These are phyloP conservation scores for Fomitopsis betulina DNA, from an alignment of 1,284 basidiomycete genomes.

Conservation along the genomic window DNA sequence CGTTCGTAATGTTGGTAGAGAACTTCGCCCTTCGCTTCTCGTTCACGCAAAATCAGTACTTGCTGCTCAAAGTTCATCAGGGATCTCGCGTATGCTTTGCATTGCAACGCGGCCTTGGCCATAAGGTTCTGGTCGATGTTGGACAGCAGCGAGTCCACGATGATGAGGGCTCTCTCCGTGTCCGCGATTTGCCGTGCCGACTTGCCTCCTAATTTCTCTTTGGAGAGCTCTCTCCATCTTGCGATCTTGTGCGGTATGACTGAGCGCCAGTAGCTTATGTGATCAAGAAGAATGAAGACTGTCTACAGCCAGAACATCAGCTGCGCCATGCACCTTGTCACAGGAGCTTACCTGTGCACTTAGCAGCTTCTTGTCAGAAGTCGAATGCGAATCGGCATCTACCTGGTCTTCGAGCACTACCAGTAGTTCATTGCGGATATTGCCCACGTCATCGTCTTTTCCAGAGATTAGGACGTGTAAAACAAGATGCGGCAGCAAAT, in stretches of 20 bases:
- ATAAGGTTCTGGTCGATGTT: slow-evolving; percentile 87
- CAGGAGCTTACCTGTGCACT: slow-evolving; percentile 75
- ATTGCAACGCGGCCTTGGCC: slow-evolving; percentile 91
- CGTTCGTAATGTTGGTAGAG: slow-evolving; percentile 85
- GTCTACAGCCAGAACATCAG: slow-evolving; percentile 44
- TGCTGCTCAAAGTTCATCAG: slow-evolving; percentile 94
- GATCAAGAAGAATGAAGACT: slow-evolving; percentile 93
- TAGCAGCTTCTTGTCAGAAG: slow-evolving; percentile 75
- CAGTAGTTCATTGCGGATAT: slow-evolving; percentile 76
- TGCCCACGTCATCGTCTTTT: slow-evolving; percentile 51
- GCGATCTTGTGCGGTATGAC: slow-evolving; percentile 54
- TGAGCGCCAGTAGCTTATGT: slow-evolving; percentile 89
- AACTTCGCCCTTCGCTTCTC: slow-evolving; percentile 40
- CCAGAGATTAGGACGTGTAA: slow-evolving; percentile 85
- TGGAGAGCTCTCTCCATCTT: slow-evolving; percentile 40
- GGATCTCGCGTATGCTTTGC: slow-evolving; percentile 91
- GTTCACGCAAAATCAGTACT: slow-evolving; percentile 51
- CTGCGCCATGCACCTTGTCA: background rate
- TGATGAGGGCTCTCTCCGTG: slow-evolving; percentile 54
- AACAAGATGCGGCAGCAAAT: slow-evolving; percentile 90
- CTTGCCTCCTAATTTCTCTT: slow-evolving; percentile 42
- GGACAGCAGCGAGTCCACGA: slow-evolving; percentile 76
- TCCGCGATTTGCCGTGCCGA: slow-evolving; percentile 25
- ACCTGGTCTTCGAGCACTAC: slow-evolving; percentile 89
- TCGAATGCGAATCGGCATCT: slow-evolving; percentile 49